A percentile compares a stretch with the other conserved stretches of the same genome.
Conservation (phyloP, 2,329 filamentous ascomycete genomes). For the Phoma sp. region DNA sequence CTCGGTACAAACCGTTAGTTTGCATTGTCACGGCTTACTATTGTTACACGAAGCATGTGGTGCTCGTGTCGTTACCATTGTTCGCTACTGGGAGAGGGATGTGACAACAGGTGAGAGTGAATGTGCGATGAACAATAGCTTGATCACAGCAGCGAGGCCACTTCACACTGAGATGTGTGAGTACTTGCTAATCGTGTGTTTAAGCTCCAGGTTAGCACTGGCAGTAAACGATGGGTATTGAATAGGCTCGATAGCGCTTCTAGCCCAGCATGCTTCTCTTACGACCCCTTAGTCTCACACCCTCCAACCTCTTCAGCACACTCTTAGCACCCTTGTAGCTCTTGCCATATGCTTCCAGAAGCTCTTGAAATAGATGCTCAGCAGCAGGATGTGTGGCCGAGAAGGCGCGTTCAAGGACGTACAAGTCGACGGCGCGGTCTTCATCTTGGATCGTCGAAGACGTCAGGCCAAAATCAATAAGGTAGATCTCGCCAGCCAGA, state of each 20-base stretch:
- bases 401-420: slow-evolving; percentile 94
- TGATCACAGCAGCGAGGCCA: not conserved
- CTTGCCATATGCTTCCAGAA: slow-evolving; percentile 75
- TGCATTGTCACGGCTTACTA: slow-evolving; percentile 9
- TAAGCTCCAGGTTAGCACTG: not conserved
- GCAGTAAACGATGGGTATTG: slow-evolving; percentile 6
- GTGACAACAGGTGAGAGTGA: not conserved
- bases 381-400: slow-evolving; percentile 90
- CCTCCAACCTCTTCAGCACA: slow-evolving; percentile 83
- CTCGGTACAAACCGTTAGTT: not conserved
- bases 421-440: slow-evolving; percentile 93
- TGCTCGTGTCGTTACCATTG: not conserved
- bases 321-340: slow-evolving; percentile 75
- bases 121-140: not conserved
- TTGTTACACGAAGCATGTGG: not conserved
- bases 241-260: slow-evolving; percentile 1
- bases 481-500: slow-evolving; percentile 71
- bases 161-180: too few species aligned
- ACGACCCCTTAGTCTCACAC: slow-evolving; percentile 89
- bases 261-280: slow-evolving; percentile 97
- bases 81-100: not conserved
- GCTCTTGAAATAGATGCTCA: slow-evolving; percentile 74
- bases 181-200: too few species aligned
- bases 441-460: slow-evolving; percentile 83
- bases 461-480: slow-evolving; percentile 95